Percentiles rank a stretch among this genome's conserved stretches.
These are phyloP conservation scores for Xylaria digitata DNA, from an alignment of 2,329 filamentous ascomycete genomes.

Conservation along the genomic window DNA sequence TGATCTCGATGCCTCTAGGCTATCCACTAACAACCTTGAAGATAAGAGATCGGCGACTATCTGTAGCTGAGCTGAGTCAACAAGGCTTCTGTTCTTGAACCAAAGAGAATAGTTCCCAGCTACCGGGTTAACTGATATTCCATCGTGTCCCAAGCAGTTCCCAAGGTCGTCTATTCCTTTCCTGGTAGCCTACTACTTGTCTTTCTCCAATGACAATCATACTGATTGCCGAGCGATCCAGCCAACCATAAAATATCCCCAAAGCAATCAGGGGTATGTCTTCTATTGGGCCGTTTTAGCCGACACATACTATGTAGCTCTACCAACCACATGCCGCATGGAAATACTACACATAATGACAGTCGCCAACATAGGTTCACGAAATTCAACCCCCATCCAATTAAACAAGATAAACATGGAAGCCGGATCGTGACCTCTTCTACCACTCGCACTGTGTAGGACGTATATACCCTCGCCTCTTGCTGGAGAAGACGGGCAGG, in stretches of 20 bases:
- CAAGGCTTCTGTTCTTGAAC: background rate
- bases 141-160: background rate
- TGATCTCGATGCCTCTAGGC: conserved; percentile 8
- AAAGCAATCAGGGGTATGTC: background rate
- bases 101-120: conserved; percentile 17
- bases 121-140: conserved; percentile 32
- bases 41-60: conserved; percentile 9
- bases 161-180: background rate
- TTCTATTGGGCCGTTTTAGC: conserved; percentile 28
- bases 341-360: background rate
- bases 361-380: background rate
- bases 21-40: background rate
- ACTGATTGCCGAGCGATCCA: conserved; percentile 25
- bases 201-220: conserved; percentile 25
- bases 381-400: background rate
- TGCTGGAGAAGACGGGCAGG: background rate
- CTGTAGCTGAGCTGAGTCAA: conserved; percentile 1
- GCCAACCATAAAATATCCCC: conserved; percentile 11
- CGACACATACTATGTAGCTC: conserved; percentile 13
- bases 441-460: background rate
- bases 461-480: background rate
- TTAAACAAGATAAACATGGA: background rate
- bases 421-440: background rate
- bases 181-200: background rate
- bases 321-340: background rate